Conservation (phyloP, 805 yeast genomes). For the Teunomyces tritomae region DNA sequence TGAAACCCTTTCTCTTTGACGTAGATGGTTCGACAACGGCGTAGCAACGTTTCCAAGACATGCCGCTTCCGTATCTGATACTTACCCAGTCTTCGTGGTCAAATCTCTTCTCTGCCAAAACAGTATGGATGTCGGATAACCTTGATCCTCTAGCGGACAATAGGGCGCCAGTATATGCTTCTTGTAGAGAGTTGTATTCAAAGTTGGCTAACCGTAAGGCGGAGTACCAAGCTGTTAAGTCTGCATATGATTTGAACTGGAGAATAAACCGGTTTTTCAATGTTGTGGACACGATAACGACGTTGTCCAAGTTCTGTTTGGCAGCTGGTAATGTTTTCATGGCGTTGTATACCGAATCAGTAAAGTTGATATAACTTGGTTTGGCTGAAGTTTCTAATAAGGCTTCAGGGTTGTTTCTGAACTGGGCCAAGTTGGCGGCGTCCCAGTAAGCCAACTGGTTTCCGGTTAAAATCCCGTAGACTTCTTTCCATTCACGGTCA, state of each 20-base stretch:
- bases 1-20: slow-evolving; percentile 45
- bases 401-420: slow-evolving; percentile 50
- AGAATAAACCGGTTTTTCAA: slow-evolving; percentile 82
- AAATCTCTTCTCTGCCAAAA: slow-evolving; percentile 81
- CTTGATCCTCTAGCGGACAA: slow-evolving; percentile 88
- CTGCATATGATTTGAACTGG: slow-evolving; percentile 67
- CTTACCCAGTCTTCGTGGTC: slow-evolving; percentile 92
- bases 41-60: slow-evolving; percentile 96
- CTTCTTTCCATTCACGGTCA: slow-evolving; percentile 86
- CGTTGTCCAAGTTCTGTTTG: slow-evolving; percentile 61
- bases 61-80: slow-evolving; percentile 93
- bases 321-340: slow-evolving; percentile 66
- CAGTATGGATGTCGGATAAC: slow-evolving; percentile 79
- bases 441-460: slow-evolving; percentile 94
- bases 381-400: slow-evolving; percentile 60
- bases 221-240: slow-evolving; percentile 73
- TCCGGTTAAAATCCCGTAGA: slow-evolving; percentile 87
- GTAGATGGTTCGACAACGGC: slow-evolving; percentile 79
- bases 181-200: slow-evolving; percentile 83
- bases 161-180: slow-evolving; percentile 94
- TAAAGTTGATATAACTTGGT: slow-evolving; percentile 85
- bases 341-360: slow-evolving; percentile 84
- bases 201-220: slow-evolving; percentile 78
- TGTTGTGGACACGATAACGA: slow-evolving; percentile 88
- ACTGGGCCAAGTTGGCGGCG: slow-evolving; percentile 59